Conservation (phyloP, 768 basidiomycete species). For the Ephemerocybe angulata region DNA sequence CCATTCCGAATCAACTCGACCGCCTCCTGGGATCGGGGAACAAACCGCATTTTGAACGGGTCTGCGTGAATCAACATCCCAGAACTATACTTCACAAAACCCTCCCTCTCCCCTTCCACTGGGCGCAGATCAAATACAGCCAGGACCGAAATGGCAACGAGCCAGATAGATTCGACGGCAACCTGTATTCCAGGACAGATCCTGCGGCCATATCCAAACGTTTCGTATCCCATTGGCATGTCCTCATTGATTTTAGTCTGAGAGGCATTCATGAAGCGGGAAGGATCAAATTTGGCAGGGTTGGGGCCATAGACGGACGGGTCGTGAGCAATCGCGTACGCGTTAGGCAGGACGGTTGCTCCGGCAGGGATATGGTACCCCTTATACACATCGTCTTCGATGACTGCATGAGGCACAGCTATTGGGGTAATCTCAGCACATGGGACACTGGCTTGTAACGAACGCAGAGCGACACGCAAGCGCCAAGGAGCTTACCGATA, state of each 20-base stretch:
- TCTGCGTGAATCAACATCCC: background rate
- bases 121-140: constrained; percentile 21
- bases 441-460: background rate
- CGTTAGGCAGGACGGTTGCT: constrained; percentile 5
- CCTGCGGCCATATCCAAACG: constrained; percentile 11
- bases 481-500: background rate
- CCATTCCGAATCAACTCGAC: background rate
- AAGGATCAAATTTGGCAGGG: background rate
- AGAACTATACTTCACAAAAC: background rate
- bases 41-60: background rate
- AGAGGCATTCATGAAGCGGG: background rate
- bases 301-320: constrained; percentile 3
- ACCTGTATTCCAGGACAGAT: constrained; percentile 25
- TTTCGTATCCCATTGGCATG: background rate
- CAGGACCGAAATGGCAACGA: constrained; percentile 17
- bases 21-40: background rate
- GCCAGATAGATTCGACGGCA: constrained; percentile 20
- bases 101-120: background rate
- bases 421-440: background rate
- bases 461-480: background rate
- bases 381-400: constrained; percentile 12
- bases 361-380: constrained; percentile 12
- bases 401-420: constrained; percentile 7
- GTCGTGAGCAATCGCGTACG: constrained; percentile 6
- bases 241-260: constrained; percentile 4